phyloP scores from a whole-genome alignment of 2,329 filamentous ascomycete genomes.

The Bretziella fagacearum region DNA sequence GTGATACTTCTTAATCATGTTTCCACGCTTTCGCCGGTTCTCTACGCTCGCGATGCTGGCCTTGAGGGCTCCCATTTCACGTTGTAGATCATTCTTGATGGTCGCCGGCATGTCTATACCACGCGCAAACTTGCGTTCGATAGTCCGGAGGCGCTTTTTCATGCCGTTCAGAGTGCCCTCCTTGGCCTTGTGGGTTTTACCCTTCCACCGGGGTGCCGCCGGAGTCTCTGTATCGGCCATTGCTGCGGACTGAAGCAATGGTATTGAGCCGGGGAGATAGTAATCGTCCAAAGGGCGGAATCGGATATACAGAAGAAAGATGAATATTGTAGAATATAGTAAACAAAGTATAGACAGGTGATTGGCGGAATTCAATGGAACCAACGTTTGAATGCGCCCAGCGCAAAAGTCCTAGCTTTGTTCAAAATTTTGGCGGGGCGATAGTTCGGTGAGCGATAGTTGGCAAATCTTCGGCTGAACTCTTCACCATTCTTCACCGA shows the following conservation, averaged over 20 bases:
- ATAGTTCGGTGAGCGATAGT: constrained; percentile 7
- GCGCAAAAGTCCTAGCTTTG: constrained; percentile 9
- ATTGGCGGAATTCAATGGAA: neutral
- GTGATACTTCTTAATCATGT: constrained; percentile 65
- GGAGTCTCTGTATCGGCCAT: neutral
- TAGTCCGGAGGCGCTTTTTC: constrained; percentile 54
- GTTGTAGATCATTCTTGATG: constrained; percentile 50
- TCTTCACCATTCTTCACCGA: neutral
- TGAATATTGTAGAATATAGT: neutral
- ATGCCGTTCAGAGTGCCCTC: constrained; percentile 39
- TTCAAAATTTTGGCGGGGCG: constrained; percentile 15
- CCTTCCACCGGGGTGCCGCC: constrained; percentile 21
- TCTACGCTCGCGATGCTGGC: constrained; percentile 43
- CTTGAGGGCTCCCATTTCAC: constrained; percentile 51
- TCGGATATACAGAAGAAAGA: neutral
- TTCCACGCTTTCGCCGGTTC: constrained; percentile 42
- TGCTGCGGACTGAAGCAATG: neutral
- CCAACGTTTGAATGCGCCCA: neutral
- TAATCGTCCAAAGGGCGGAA: neutral
- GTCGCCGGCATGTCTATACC: constrained; percentile 48
- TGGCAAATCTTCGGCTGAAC: constrained; percentile 8
- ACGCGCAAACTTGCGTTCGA: constrained; percentile 47
- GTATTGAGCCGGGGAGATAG: neutral
- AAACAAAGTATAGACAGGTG: neutral
- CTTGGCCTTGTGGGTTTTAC: constrained; percentile 28